These are phyloP conservation scores for Elsinoe arachidis DNA, from an alignment of 2,329 filamentous ascomycete genomes.

Conservation along the genomic window DNA sequence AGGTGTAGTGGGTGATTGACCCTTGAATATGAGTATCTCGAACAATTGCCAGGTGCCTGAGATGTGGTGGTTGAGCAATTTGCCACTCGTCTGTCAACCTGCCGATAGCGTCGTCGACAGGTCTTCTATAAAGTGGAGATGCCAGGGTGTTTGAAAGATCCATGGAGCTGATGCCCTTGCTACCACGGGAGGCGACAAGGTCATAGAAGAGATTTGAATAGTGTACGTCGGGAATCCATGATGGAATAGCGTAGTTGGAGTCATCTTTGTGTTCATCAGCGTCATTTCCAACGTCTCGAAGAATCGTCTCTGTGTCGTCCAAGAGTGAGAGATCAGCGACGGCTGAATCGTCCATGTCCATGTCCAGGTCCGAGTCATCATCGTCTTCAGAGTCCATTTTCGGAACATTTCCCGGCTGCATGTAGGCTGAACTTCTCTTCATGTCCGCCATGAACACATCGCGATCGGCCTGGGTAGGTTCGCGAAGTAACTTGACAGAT, in stretches of 20 bases:
- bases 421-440: conserved; percentile 1
- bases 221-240: conserved; percentile 47
- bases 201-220: conserved; percentile 47
- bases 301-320: not conserved
- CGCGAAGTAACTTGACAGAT: conserved; percentile 35
- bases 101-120: conserved; percentile 44
- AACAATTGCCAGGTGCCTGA: conserved; percentile 49
- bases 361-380: conserved; percentile 22
- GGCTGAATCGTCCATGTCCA: conserved; percentile 16
- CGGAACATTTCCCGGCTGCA: not conserved
- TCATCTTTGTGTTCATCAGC: not conserved
- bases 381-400: conserved; percentile 18
- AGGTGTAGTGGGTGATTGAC: conserved; percentile 44
- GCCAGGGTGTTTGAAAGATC: conserved; percentile 30
- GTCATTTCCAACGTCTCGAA: not conserved
- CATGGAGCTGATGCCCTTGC: conserved; percentile 42
- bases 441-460: conserved; percentile 18
- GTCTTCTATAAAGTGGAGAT: conserved; percentile 46
- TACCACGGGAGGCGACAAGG: conserved; percentile 39
- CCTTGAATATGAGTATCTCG: conserved; percentile 43
- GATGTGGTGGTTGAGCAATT: conserved; percentile 48
- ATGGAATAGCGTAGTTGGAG: conserved; percentile 27
- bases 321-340: not conserved
- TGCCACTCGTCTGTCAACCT: conserved; percentile 50
- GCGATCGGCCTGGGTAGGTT: conserved; percentile 27